Evolutionary conservation across 441 rosid genomes (phyloP), one percentile per base, ranked within the genome.

Genomic region (Erysimum cheiri): DNA sequence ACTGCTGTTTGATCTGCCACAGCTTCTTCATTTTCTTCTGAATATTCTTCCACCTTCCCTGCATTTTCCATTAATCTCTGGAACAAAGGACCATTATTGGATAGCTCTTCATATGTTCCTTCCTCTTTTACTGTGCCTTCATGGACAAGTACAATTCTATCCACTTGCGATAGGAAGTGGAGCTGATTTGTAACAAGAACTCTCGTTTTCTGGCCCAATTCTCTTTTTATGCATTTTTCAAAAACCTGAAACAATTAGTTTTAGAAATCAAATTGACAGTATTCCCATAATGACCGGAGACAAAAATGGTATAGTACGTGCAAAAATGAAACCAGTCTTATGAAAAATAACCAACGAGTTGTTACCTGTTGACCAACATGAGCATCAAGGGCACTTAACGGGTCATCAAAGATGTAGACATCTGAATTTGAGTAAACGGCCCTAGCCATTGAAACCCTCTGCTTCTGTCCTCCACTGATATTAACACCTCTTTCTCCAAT

Each of bases 401-500:
- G 98, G 62, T 93, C 98, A 84, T 93, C 98, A 79, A 93, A 93
- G 67, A 93, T 82, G 77, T 80, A 93, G 14, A 93, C 89, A 74
- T 93, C 98, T 60, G 98, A 89, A 82, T 89, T 80, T 66, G 98
- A 83, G 76, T 93, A 93, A 44, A 91, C 85, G 40, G 97, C 98
- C 81, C 98, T 84, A 44, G 96, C 98, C 98, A 93, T 86, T 54
- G 98, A 93, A 74, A 93, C 93, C 79, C 98, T 89, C 80, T 93
- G 98, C 84, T 93, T 93, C 80, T 91, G 96, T 71, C 98, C 98
- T 58, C 98, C 97, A 59, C 98, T 93, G 70, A 93, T 91, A 71
- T 91, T 93, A 56, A 89, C 98, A 50, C 98, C 98, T 80, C 98
- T 89, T 82, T 93, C 98, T 78, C 92, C 97, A 82, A 90, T 92